These are phyloP conservation scores for Vigna radiata DNA, from an alignment of 306 rosid genomes.

Conservation along the genomic window DNA sequence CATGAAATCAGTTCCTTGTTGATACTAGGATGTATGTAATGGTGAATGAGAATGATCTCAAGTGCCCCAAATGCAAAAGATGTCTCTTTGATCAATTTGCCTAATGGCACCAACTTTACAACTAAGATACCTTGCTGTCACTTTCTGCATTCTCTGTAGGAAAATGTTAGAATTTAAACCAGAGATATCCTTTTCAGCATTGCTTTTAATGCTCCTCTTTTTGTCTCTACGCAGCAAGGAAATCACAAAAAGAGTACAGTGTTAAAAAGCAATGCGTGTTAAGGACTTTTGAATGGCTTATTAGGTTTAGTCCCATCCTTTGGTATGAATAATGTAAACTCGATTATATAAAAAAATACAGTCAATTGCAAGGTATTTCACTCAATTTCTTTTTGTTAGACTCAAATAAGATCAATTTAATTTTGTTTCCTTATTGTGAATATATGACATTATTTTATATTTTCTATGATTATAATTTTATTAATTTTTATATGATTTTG, in stretches of 20 bases:
- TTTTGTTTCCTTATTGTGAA: background rate
- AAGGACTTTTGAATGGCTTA: background rate
- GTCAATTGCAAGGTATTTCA: background rate
- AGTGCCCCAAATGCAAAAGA: constrained; percentile 94
- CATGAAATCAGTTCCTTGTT: constrained; percentile 87
- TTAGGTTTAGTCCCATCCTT: too few species aligned
- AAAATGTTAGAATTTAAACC: too few species aligned
- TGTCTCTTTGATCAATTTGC: constrained; percentile 75
- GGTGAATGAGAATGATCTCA: constrained; percentile 83
- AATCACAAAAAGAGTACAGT: too few species aligned
- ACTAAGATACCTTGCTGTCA: background rate
- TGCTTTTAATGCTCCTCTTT: constrained; percentile 65
- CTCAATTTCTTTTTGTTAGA: background rate
- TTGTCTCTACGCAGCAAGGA: background rate
- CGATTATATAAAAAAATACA: background rate
- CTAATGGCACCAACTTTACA: too few species aligned
- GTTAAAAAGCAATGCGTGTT: background rate
- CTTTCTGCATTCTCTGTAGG: too few species aligned
- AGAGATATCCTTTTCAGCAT: constrained; percentile 34
- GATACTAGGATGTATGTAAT: constrained; percentile 87
- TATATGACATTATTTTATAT: background rate
- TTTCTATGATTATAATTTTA: background rate
- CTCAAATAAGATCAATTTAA: background rate
- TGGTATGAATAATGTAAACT: background rate
- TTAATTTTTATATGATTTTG: background rate